Evolutionary conservation across 441 rosid genomes (phyloP), one percentile per base, ranked within the genome.

Genomic region (Theobroma grandiflorum): DNA sequence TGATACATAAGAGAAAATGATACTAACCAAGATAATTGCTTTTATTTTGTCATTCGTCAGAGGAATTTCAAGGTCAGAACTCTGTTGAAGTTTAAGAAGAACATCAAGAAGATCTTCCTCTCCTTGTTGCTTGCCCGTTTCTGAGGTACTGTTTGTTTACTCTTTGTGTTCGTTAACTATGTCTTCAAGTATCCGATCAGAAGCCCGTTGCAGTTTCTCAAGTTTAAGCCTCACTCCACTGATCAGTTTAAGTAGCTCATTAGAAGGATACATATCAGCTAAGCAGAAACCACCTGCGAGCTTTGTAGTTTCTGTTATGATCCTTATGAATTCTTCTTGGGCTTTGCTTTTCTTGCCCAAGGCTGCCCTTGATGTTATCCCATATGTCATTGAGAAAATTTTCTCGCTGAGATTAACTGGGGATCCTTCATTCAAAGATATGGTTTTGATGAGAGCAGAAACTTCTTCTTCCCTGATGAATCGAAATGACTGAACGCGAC

Each of bases 31-130:
- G 59, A 81, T 57, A 6, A 84, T 79, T 12, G 81, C 79, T 84
- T 84, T 80, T 35, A 84, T 80, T 61, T 78, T 63, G 64, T 80
- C 71, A 2, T 31, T 31, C 35, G 57, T 80, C 1, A 84, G 45
- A 33, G 78, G 42, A 79, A 77, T 74, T 31, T 79, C 76, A n/a
- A 9, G 14, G 52, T 68, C 81, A 11, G 78, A 76, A 16, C 22
- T 59, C 66, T 82, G 59, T 58, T 79, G 79, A 66, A 86, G 59
- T 22, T 77, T 86, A 43, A 86, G 18, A 18, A 86, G 84, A 42
- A 81, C 83, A 58, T 78, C 84, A 20, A 86, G 78, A 47, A 47
- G 52, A 47, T 47, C 52, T 78, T 86, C 85, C 26, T 33, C 20
- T 12, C 12, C 16, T 16, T 0, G 16, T 33, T 37, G 63, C 3